Evolutionary conservation across 1,139 yeast species (phyloP), one percentile per base, ranked within the genome.

Genomic region (Magnusiomyces sp.): DNA sequence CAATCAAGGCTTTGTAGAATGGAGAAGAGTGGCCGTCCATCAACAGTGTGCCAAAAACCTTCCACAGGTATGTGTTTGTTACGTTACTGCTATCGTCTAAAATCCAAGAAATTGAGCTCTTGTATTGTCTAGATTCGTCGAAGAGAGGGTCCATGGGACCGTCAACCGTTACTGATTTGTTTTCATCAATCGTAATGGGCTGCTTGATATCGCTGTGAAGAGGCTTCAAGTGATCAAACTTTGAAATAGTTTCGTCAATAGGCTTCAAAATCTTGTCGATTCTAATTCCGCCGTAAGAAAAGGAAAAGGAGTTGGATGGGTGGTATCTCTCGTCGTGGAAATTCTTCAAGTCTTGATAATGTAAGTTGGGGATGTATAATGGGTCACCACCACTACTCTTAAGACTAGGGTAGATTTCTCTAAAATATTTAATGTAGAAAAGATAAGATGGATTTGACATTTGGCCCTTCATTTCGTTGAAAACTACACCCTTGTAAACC

Each of bases 391-490:
- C 99, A 2, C 96, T 83, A 67, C 89, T 88, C 60, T 88, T 77
- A 57, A 92, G 71, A 10, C 89, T 76, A 1, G 95, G 92, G 61
- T 88, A 92, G 14, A 90, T 76, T n/a, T 89, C 71, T 64, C 87
- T 86, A 63, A 86, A 89, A 69, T 82, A 92, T 57, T 82, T 79
- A 59, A 83, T 86, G 77, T 89, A 90, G 64, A 77, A 89, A 59
- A 83, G 76, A 64, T 92, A 94, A 3, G 90, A 80, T 0, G 96
- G 80, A 63, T 88, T 92, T 1, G 96, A 85, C 40, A 88, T 80
- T 68, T 92, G 97, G 5, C 99, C 99, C 67, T 94, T 92, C 99
- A 92, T 92, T 69, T 92, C 99, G 63, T 92, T 92, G 66, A 85
- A 92, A 1, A 92, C 99, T 34, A 92, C 98, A 39, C 99, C 99